Evolutionary conservation across 352 stramenopile genomes (phyloP).

Genomic region (Phytophthora kernoviae): DNA sequence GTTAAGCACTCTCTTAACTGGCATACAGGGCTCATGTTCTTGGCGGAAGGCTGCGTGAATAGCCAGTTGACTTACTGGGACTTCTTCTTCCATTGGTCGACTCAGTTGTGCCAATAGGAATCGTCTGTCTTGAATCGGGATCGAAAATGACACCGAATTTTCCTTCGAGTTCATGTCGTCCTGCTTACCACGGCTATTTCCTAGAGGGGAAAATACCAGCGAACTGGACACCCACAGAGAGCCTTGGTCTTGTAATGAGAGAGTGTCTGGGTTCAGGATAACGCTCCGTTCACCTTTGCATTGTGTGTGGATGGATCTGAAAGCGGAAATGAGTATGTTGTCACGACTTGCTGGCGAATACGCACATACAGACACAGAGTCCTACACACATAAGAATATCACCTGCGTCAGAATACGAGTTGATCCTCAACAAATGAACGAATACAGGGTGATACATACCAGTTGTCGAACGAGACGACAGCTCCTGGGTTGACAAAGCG

Average conservation of each 20-base stretch:
- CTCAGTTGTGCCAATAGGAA: conserved; percentile 46
- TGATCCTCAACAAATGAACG: conserved; percentile 1
- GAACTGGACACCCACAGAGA: conserved; percentile 39
- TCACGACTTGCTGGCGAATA: conserved; percentile 26
- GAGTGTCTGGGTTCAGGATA: conserved; percentile 33
- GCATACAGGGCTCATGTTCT: conserved; percentile 36
- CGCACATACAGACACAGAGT: conserved; percentile 42
- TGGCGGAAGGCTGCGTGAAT: conserved; percentile 46
- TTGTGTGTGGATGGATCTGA: conserved; percentile 5
- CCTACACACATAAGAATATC: conserved; percentile 20
- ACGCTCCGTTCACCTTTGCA: conserved; percentile 29
- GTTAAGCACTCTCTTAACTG: conserved; percentile 1
- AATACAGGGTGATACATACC: conserved; percentile 20
- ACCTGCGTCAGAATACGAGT: conserved; percentile 1
- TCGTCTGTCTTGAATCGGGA: conserved; percentile 35
- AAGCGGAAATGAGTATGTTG: conserved; percentile 45
- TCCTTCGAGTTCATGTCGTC: background rate
- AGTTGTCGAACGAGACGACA: conserved; percentile 29
- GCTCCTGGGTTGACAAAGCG: conserved; percentile 20
- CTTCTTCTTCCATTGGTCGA: conserved; percentile 34
- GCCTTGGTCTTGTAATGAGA: conserved; percentile 30
- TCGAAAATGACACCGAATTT: conserved; percentile 32
- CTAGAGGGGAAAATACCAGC: conserved; percentile 44
- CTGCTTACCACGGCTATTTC: background rate
- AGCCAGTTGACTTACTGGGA: conserved; percentile 35